A percentile compares a stretch with the other conserved stretches of the same genome.
These are phyloP conservation scores for Fusarium multiceps DNA, from an alignment of 2,329 filamentous ascomycete species.

Conservation along the genomic window DNA sequence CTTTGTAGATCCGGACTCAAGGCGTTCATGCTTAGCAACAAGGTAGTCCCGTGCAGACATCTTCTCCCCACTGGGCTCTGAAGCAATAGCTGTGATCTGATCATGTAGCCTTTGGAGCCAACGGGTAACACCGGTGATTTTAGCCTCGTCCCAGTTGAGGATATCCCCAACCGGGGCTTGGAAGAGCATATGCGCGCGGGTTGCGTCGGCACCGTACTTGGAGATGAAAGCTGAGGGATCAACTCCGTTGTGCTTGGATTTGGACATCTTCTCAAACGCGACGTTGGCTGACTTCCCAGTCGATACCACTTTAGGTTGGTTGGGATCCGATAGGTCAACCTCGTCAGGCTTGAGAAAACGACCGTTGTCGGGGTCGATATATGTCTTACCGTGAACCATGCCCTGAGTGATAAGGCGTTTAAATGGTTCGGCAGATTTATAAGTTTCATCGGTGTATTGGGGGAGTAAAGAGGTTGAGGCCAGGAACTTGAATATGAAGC, in stretches of 20 bases:
- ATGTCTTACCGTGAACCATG: conserved; percentile 93
- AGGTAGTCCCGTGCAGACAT: conserved; percentile 53
- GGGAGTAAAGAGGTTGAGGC: conserved; percentile 65
- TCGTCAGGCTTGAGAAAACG: conserved; percentile 82
- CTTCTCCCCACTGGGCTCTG: conserved; percentile 7
- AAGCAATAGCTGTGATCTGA: conserved; percentile 55
- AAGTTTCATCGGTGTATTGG: conserved; percentile 49
- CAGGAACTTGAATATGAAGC: conserved; percentile 91
- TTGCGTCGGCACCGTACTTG: conserved; percentile 84
- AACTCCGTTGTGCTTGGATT: conserved; percentile 92
- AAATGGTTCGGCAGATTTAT: conserved; percentile 76
- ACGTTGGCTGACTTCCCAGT: conserved; percentile 70
- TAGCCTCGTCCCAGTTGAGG: conserved; percentile 87
- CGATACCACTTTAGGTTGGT: conserved; percentile 69
- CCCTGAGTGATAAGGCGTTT: conserved; percentile 85
- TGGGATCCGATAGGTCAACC: conserved; percentile 70
- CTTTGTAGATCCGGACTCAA: conserved; percentile 47
- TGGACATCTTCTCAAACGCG: conserved; percentile 92
- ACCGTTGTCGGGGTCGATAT: conserved; percentile 77
- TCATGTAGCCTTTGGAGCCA: conserved; percentile 80
- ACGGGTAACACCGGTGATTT: conserved; percentile 82
- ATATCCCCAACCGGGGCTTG: conserved; percentile 86
- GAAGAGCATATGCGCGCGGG: conserved; percentile 88
- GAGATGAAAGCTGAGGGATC: conserved; percentile 79
- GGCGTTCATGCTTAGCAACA: conserved; percentile 46